phyloP scores from a whole-genome alignment of 2,329 filamentous ascomycete species.

The Xylaria sp. region DNA sequence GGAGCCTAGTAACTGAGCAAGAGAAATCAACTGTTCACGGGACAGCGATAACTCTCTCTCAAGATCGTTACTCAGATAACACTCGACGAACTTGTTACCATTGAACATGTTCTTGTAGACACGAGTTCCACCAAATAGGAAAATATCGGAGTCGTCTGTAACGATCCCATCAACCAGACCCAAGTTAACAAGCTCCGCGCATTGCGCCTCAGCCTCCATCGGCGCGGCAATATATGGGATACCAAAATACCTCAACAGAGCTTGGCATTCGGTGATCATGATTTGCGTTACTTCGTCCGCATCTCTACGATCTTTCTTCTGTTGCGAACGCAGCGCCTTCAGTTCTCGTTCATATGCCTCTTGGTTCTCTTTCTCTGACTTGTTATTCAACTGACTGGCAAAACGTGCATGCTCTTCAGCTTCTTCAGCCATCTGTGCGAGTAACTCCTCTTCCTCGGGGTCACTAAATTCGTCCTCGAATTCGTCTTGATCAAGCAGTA shows the following conservation, averaged over 20 bases:
- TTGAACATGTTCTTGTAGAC: conserved; percentile 99
- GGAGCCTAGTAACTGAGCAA: conserved; percentile 90
- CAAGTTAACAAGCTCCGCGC: conserved; percentile 86
- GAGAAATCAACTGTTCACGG: conserved; percentile 85
- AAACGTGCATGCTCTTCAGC: conserved; percentile 95
- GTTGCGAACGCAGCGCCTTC: conserved; percentile 87
- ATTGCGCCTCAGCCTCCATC: conserved; percentile 99
- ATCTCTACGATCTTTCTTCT: conserved; percentile 95
- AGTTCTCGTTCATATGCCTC: conserved; percentile 89
- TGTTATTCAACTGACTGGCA: conserved; percentile 85
- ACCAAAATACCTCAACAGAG: conserved; percentile 88
- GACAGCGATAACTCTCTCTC: conserved; percentile 90
- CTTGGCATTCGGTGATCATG: conserved; percentile 96
- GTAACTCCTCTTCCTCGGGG: conserved; percentile 89
- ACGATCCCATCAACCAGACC: conserved; percentile 97
- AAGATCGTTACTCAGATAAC: conserved; percentile 85
- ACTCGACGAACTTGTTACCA: conserved; percentile 96
- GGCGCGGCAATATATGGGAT: conserved; percentile 97
- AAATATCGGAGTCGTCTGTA: conserved; percentile 96
- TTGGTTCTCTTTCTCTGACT: conserved; percentile 74
- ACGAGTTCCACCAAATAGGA: conserved; percentile 93
- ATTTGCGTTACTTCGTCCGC: conserved; percentile 96
- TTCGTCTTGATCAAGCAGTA: conserved; percentile 68
- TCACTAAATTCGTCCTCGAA: conserved; percentile 78
- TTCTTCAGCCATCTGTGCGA: conserved; percentile 87